Base-by-base conservation (phyloP, 495 filamentous ascomycete species). In the Ramalina intermedia region DNA sequence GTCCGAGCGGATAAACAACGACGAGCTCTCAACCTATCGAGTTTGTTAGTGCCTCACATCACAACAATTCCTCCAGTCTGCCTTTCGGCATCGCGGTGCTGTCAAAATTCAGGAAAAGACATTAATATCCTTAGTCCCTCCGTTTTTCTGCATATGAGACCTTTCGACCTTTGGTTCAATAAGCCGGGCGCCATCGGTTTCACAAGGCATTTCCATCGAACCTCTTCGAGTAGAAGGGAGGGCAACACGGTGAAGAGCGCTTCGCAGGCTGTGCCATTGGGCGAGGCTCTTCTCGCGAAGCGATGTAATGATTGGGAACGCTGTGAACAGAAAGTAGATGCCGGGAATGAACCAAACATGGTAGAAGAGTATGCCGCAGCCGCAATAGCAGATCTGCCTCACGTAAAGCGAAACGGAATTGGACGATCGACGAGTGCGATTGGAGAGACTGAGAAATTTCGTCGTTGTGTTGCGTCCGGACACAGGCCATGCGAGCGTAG, bases 171-270 rank as follows among this genome's bases (percentile, higher is more conserved):
- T 60, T 59, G 57, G 58, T 52, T 43, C 58, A 18, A 55, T 48
- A 27, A 50, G 54, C 51, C 58, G 51, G 40, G 46, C 55, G 46
- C 61, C 62, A 61, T 63, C 38, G 61, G 61, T 68, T 53, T 55
- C 43, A 48, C 38, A 54, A 53, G 50, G 53, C 69, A 63, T 68
- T 79, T 68, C 79, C 80, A 65, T 81, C 81, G 66, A 75, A 73
- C 48, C 58, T 57, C 57, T 55, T 50, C 46, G 39, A 36, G 26
- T 13, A 48, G 42, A 39, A 54, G 26, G 37, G 33, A 53, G 7
- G 39, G 13, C 52, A 91, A 81, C 47, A 96, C 68, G 49, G 87
- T 82, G 80, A 83, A 87, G 35, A 82, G 80, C 81, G 94, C 94
- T 53, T 87, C 68, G 7, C 67, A 59, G n/a, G 84, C 73, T 18